Base-by-base conservation (phyloP, 441 rosid species). In the Arabidopsis lyrata region DNA sequence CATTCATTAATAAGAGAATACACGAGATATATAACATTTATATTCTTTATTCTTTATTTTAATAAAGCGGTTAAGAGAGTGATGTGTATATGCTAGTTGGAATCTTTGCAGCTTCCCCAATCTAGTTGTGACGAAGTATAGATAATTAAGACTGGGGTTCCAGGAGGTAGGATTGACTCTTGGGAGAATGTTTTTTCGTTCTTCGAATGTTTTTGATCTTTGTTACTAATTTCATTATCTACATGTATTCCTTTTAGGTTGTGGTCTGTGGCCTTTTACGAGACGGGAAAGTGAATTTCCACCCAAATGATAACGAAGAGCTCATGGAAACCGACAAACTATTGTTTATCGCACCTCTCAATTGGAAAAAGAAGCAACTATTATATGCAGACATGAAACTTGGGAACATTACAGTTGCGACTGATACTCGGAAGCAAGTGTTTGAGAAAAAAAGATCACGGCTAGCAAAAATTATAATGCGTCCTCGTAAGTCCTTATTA, bases 201-300 rank as follows among this genome's bases (percentile, higher is more conserved):
- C 34, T 13, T 47, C 16, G 59, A 35, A 8, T n/a, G 68, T 75
- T 27, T 59, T 44, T 47, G 5, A 31, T 76, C 62, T 72, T 49
- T 66, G 65, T 66, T 12, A 27, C 72, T 66, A 60, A 44, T 59
- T 53, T 36, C 63, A 58, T 74, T 56, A 9, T 47, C 39, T 41
- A 62, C 42, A 66, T 59, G 79, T 68, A 20, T 76, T 73, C 63
- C 39, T 78, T 82, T 72, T 89, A 95, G 98, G 98, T 85, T 53
- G 93, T 95, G 61, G 99, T 91, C 56, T 95, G 96, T 77, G 99
- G 99, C 73, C 86, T 95, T 78, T 78, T 81, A 68, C 87, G 97
- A 73, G 80, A 68, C 50, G 95, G 93, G 77, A 87, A 83, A 81
- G 82, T 92, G 70, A 50, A 82, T 56, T 95, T 95, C 81, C 98